A percentile compares a stretch with the other conserved stretches of the same genome.
These are phyloP conservation scores for Calendula officinalis DNA, from an alignment of 129 eudicot species.

Conservation along the genomic window DNA sequence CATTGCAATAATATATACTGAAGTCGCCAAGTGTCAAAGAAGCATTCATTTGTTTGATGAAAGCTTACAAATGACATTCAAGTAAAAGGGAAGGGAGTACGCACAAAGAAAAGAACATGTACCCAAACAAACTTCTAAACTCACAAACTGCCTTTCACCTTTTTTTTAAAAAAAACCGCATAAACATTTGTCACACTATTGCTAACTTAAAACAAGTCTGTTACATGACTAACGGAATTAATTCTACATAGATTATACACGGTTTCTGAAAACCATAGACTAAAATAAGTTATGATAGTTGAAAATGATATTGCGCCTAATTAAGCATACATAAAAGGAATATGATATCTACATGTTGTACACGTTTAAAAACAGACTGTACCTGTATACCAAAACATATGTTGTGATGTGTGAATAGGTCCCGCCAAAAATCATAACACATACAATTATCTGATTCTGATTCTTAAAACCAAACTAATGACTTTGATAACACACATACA, in stretches of 20 bases:
- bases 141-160: conserved; percentile 18
- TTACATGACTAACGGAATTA: too few relatives aligned
- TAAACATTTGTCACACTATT: neutral
- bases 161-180: neutral
- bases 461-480: neutral
- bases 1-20: conserved; percentile 19
- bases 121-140: conserved; percentile 28
- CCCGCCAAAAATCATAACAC: too few relatives aligned
- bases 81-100: conserved; percentile 27
- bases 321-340: too few relatives aligned
- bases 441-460: conserved; percentile 2
- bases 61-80: conserved; percentile 32
- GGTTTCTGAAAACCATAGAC: too few relatives aligned
- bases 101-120: conserved; percentile 42
- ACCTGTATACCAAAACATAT: too few relatives aligned
- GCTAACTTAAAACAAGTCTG: neutral
- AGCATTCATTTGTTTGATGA: conserved; percentile 22
- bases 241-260: too few relatives aligned
- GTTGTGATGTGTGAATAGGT: too few relatives aligned
- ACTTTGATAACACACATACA: conserved; percentile 2
- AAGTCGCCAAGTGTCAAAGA: conserved; percentile 26
- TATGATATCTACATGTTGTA: too few relatives aligned
- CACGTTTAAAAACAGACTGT: too few relatives aligned
- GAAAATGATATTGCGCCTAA: too few relatives aligned
- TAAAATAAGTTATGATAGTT: too few relatives aligned